Evolutionary conservation across 768 basidiomycete genomes (phyloP).

Genomic region (Terana coerulea): DNA sequence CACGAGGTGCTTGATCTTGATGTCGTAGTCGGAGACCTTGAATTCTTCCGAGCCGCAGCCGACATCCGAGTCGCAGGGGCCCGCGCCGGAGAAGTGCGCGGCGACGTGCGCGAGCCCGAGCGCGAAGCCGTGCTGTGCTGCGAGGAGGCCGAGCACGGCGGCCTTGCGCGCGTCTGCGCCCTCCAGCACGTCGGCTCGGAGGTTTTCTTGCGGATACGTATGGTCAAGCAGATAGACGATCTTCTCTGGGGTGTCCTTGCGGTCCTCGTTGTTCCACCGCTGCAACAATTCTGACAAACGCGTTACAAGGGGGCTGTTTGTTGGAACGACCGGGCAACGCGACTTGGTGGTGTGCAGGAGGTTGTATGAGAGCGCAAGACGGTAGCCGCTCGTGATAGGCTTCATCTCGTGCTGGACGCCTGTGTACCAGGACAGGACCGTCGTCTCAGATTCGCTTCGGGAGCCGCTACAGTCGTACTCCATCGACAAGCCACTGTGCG

Average conservation of each 20-base stretch:
- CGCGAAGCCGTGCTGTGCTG: conserved; percentile 31
- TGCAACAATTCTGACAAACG: conserved; percentile 31
- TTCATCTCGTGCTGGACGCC: conserved; percentile 50
- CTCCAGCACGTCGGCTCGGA: conserved; percentile 30
- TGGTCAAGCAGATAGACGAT: conserved; percentile 34
- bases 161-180: conserved; percentile 36
- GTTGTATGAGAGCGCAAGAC: conserved; percentile 49
- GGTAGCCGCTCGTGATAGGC: conserved; percentile 45
- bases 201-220: conserved; percentile 28
- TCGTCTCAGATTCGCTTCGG: conserved; percentile 29
- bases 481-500: conserved; percentile 32
- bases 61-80: background rate
- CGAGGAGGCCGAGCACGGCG: conserved; percentile 28
- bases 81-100: conserved; percentile 21
- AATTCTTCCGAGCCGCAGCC: conserved; percentile 6
- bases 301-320: conserved; percentile 21
- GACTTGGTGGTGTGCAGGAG: conserved; percentile 36
- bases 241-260: conserved; percentile 20
- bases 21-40: conserved; percentile 12
- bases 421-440: conserved; percentile 49
- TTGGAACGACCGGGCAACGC: conserved; percentile 27
- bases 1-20: conserved; percentile 16
- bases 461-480: conserved; percentile 33
- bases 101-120: conserved; percentile 36
- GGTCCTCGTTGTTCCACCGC: conserved; percentile 31